These are phyloP conservation scores for Combretum micranthum DNA, from an alignment of 345 rosid genomes.

Conservation along the genomic window DNA sequence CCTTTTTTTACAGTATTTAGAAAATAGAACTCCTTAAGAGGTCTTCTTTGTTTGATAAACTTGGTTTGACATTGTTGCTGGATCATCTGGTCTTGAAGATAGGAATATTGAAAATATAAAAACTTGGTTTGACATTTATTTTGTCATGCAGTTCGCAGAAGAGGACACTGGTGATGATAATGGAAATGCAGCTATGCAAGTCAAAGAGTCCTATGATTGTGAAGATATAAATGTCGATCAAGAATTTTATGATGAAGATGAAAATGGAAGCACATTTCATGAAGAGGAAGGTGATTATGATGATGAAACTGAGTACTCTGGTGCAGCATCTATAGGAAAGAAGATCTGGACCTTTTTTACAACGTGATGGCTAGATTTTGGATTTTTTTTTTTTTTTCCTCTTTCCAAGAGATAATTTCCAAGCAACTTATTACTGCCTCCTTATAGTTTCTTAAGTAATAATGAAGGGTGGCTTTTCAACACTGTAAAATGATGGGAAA, in stretches of 20 bases:
- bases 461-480: too few species aligned
- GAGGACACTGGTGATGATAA: conserved; percentile 20
- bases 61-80: background rate
- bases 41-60: background rate
- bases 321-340: conserved; percentile 61
- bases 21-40: background rate
- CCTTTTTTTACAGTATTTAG: background rate
- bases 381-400: background rate
- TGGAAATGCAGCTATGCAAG: conserved; percentile 23
- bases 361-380: conserved; percentile 22
- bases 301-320: conserved; percentile 45
- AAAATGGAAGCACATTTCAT: conserved; percentile 31
- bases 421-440: too few species aligned
- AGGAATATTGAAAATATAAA: background rate
- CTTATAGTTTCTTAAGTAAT: too few species aligned
- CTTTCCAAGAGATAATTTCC: background rate
- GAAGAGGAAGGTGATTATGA: conserved; percentile 36
- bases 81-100: background rate
- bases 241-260: conserved; percentile 35
- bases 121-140: conserved; percentile 2
- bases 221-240: conserved; percentile 35
- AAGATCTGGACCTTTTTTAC: conserved; percentile 86
- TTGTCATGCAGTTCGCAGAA: conserved; percentile 26
- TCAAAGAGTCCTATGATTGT: conserved; percentile 24
- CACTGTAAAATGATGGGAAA: too few species aligned